Evolutionary conservation across 306 rosid species (phyloP), one percentile per base, ranked within the genome.

Genomic region (Mucuna pruriens): DNA sequence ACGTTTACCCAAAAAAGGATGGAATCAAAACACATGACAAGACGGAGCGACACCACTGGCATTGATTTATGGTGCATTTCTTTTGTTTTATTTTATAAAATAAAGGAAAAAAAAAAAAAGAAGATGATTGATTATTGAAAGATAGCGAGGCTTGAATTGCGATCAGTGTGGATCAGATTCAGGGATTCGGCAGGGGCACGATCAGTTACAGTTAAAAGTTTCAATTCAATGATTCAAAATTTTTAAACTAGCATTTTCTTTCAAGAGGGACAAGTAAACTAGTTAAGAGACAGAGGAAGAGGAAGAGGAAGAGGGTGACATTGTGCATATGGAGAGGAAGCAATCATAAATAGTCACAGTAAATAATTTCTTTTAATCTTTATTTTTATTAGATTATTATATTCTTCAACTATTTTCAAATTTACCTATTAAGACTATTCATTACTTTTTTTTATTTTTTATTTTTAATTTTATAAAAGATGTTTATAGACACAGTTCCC

Each of bases 21-120:
- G 49, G 77, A 52, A 73, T 73, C 78, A 55, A 74, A 74, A 23
- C 25, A 55, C 48, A 20, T 73, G 66, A 73, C n/a, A 34, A 39
- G 23, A 36, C 20, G 23, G 51, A 70, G 76, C 61, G 17, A 9
- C 65, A 54, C 36, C 57, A 7, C n/a, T 25, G 61, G 44, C 61
- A 48, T 17, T 26, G 29, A 48, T 17, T 16, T 15, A 45, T 55
- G 77, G 9, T 52, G 67, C 12, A 5, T 74, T 74, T 11, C n/a
- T 40, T 33, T 52, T 10, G 12, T 51, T 52, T 52, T 73, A 46
- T 13, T 48, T 33, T 19, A 34, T 51, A 20, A 12, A 31, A n/a
- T 8, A 63, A n/a, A 71, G 23, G 13, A 5, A 3, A 38, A 61
- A 4, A 12, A 29, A 4, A 12, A 29, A 16, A 5, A 16, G 12